Base-by-base conservation (phyloP, 2,329 filamentous ascomycete genomes). In the Tolypocladium sp. region DNA sequence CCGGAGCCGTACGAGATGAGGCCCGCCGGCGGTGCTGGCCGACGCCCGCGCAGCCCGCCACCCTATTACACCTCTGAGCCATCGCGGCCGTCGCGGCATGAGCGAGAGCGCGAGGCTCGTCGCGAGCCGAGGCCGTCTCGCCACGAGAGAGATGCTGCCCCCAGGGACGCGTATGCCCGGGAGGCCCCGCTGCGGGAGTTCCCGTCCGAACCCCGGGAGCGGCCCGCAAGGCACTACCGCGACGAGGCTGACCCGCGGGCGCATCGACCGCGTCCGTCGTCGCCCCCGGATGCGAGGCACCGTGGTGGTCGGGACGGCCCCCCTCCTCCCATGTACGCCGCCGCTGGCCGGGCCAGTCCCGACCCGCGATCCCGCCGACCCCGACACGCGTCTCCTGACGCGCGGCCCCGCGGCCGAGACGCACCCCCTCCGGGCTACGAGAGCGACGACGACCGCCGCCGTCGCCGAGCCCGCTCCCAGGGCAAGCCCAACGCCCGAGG, bases 381-480 rank as follows among this genome's bases (percentile, higher is more conserved):
- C 25, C 40, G 62, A 25, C 44, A 59, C 25, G 13, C 41, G 15
- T 61, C 61, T 25, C 58, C 61, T 6, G 60, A 62, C 17, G 51
- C 60, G 30, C 38, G 56, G 40, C 55, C 38, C 6, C 41, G 5
- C 5, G n/a, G 9, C 22, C 46, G 58, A 30, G 42, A 35, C 58
- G 40, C 49, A 17, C 54, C 44, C 4, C 54, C 63, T 17, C 49
- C 57, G 2, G 63, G 62, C 13, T 62, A 63, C 6, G 63, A 63
- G 9, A 62, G 60, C 15, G 68, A 69, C 4, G 63, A 61, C 10
- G 56, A 61, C 20, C 58, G 61, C 20, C 57, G 60, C 44, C 55
- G 59, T 57, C 67, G 63, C 13, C 64, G 65, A 0, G 64, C 65
- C 5, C 63, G 63, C 20, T 70, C 69, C 15, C 68, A 67, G 30